These are phyloP conservation scores for Saccharomyces hybrid DNA, from an alignment of 1,139 yeast species.

Conservation along the genomic window DNA sequence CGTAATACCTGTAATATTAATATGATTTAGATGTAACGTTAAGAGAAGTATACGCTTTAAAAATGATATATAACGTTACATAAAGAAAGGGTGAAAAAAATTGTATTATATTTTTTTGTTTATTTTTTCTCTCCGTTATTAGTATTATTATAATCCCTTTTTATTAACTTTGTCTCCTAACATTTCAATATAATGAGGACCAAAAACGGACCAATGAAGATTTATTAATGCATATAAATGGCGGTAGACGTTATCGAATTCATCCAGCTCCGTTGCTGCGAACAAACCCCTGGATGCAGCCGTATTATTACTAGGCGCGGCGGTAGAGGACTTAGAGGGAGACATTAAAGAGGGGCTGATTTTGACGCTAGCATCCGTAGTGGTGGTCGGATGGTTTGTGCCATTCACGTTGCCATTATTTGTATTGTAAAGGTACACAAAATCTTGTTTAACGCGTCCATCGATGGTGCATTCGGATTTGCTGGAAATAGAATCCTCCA, in stretches of 20 bases:
- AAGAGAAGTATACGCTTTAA: neutral
- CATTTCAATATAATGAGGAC: conserved; percentile 27
- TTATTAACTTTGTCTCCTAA: conserved; percentile 22
- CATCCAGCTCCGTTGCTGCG: conserved; percentile 27
- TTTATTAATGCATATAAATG: conserved; percentile 30
- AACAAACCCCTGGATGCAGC: conserved; percentile 8
- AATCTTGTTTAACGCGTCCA: conserved; percentile 31
- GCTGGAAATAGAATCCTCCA: conserved; percentile 25
- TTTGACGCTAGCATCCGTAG: conserved; percentile 2
- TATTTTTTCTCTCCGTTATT: neutral
- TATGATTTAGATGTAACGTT: neutral
- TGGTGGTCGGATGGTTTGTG: neutral
- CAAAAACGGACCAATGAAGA: conserved; percentile 33
- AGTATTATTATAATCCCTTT: conserved; percentile 2
- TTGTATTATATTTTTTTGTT: too few relatives aligned
- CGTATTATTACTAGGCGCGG: neutral
- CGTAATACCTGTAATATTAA: neutral
- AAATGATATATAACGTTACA: neutral
- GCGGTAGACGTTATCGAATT: conserved; percentile 29
- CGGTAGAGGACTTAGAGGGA: conserved; percentile 2
- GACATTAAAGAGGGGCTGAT: conserved; percentile 1
- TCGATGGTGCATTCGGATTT: conserved; percentile 29
- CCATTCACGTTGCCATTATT: conserved; percentile 2
- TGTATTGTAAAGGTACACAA: conserved; percentile 25
- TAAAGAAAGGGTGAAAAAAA: neutral